phyloP scores from a whole-genome alignment of 192 early-diverging fungal species.

The Jimgerdemannia flammicorona region DNA sequence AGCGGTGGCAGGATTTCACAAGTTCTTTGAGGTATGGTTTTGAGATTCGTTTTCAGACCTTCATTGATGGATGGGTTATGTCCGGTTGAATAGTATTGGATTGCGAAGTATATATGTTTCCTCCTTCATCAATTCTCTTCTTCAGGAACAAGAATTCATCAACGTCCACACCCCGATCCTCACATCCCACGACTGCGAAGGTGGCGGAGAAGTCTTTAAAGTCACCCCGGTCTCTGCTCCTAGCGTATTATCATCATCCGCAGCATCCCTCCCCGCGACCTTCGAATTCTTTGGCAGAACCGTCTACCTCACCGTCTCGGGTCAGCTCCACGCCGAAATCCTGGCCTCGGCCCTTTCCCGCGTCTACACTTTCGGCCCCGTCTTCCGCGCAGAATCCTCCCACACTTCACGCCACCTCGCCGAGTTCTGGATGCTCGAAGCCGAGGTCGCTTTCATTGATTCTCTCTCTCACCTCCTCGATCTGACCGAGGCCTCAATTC shows the following conservation, averaged over 20 bases:
- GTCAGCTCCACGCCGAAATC: slow-evolving; percentile 83
- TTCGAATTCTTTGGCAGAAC: slow-evolving; percentile 70
- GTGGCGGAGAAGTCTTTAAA: slow-evolving; percentile 82
- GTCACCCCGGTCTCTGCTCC: slow-evolving; percentile 32
- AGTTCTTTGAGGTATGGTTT: slow-evolving; percentile 63
- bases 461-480: slow-evolving; percentile 57
- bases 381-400: slow-evolving; percentile 83
- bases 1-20: slow-evolving; percentile 63
- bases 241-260: slow-evolving; percentile 17
- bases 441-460: slow-evolving; percentile 75
- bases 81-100: background rate
- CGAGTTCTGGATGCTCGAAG: slow-evolving; percentile 96
- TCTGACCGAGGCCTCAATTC: slow-evolving; percentile 65
- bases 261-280: slow-evolving; percentile 7
- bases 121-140: background rate
- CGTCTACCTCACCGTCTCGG: slow-evolving; percentile 80
- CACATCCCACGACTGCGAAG: slow-evolving; percentile 87
- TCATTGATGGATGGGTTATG: background rate
- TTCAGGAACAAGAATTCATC: slow-evolving; percentile 65
- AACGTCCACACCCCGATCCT: slow-evolving; percentile 78
- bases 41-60: background rate
- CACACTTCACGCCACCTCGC: slow-evolving; percentile 80
- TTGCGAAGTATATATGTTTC: background rate
- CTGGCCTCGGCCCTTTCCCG: slow-evolving; percentile 64
- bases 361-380: slow-evolving; percentile 79